phyloP scores from a whole-genome alignment of 2,329 filamentous ascomycete species.

The Neocatenulostroma microsporum region DNA sequence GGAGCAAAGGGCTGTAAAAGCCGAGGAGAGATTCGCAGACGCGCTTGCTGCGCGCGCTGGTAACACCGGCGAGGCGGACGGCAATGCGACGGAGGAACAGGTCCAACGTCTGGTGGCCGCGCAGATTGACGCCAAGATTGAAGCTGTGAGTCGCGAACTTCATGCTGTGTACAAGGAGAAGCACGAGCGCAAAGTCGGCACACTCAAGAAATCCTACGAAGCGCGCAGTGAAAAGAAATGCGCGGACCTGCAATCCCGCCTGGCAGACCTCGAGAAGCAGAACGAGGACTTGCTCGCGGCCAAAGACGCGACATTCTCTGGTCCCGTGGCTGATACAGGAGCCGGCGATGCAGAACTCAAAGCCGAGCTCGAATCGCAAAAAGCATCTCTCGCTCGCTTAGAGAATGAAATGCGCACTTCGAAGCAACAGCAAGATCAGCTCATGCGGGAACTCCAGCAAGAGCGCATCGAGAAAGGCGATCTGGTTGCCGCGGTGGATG shows the following conservation, averaged over 20 bases:
- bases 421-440: conserved; percentile 62
- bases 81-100: conserved; percentile 35
- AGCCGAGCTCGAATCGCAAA: conserved; percentile 53
- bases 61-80: conserved; percentile 17
- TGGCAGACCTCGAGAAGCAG: conserved; percentile 62
- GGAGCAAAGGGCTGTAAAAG: conserved; percentile 67
- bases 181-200: conserved; percentile 91
- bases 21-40: conserved; percentile 55
- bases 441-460: conserved; percentile 60
- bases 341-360: conserved; percentile 26
- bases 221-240: conserved; percentile 83
- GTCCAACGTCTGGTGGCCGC: conserved; percentile 41
- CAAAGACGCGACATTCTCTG: conserved; percentile 58
- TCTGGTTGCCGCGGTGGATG: conserved; percentile 70
- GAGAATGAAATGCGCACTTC: conserved; percentile 64
- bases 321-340: conserved; percentile 29
- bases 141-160: conserved; percentile 64
- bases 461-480: conserved; percentile 80
- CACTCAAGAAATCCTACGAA: conserved; percentile 75
- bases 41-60: conserved; percentile 37
- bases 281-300: conserved; percentile 66
- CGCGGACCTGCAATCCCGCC: conserved; percentile 63
- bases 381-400: conserved; percentile 67
- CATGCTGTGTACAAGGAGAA: conserved; percentile 94
- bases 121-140: conserved; percentile 87